phyloP scores from a whole-genome alignment of 1,284 basidiomycete genomes.

The Cutaneotrichosporon curvatum region DNA sequence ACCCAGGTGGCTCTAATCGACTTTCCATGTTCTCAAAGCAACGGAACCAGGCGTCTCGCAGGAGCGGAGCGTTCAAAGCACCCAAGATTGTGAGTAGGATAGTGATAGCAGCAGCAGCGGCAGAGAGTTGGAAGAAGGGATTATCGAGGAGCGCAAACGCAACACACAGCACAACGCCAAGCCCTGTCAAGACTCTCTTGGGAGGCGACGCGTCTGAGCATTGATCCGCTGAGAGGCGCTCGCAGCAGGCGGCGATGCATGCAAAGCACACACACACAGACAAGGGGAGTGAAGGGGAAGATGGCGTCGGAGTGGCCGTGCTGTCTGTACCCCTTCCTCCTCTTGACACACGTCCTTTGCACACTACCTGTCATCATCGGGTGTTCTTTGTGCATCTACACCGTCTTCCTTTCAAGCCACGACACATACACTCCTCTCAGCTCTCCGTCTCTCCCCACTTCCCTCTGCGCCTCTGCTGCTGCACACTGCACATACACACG shows the following conservation, averaged over 20 bases:
- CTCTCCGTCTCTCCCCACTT: too few species aligned
- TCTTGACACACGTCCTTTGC: background rate
- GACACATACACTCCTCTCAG: too few species aligned
- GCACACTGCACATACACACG: too few species aligned
- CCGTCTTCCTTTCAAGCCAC: background rate
- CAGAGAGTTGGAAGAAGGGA: too few species aligned
- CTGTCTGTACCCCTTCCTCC: too few species aligned
- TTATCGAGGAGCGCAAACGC: too few species aligned
- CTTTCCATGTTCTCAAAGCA: constrained; percentile 8
- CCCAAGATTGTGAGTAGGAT: constrained; percentile 6
- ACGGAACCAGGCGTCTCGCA: constrained; percentile 3
- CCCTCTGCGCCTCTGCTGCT: too few species aligned
- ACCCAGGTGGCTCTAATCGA: too few species aligned
- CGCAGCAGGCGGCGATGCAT: background rate
- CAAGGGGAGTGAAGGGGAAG: too few species aligned
- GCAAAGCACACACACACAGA: background rate
- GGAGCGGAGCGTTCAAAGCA: constrained; percentile 5
- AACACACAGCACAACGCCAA: too few species aligned
- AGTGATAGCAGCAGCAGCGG: background rate
- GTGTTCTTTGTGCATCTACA: background rate
- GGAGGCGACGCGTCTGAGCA: background rate
- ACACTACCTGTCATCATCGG: background rate
- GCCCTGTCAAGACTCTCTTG: background rate
- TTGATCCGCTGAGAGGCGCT: background rate
- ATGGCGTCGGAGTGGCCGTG: too few species aligned